Base-by-base conservation (phyloP, 768 basidiomycete species). In the Gautieria morchelliformis region DNA sequence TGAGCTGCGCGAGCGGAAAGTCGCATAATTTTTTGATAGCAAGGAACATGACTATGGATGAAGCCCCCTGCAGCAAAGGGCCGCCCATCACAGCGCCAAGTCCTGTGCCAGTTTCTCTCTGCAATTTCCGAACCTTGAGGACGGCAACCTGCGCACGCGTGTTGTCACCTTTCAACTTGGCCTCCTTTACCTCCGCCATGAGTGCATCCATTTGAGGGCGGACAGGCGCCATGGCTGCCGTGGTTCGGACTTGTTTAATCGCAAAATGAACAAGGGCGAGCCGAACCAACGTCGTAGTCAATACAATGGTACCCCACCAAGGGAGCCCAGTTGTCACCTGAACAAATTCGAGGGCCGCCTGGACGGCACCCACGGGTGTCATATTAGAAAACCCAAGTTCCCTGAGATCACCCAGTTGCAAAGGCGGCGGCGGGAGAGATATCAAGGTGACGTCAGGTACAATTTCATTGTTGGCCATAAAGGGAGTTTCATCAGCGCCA, bases 261-360 rank as follows among this genome's bases (percentile, higher is more conserved):
- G 78, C 71, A 62, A 86, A 71, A 2, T 87, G 88, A 52, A 89
- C 67, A 47, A 87, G 74, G 50, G 77, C 47, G 19, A 78, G 50
- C 20, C 86, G 82, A 74, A 85, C 82, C 65, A 83, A 64, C 11
- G 85, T 55, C 27, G 84, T 81, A 30, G 83, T 81, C 5, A 71
- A 72, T 45, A 91, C 70, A 69, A 93, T 88, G 49, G 89, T 86
- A 76, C 83, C 81, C 73, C 88, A 88, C 90, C 92, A 93, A 0
- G 87, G 84, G 59, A 92, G 69, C 39, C 83, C 84, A 0, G 82
- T 81, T 49, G 75, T 69, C 52, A 90, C 83, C 61, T 91, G 81
- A 53, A 89, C 68, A 49, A 81, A 60, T 67, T 92, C 89, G 50
- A 88, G 72, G 17, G 80, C 71, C 77, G 78, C 82, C 44, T 78